Percentiles rank a stretch among this genome's conserved stretches.
Conservation (phyloP, 1,284 basidiomycete genomes). For the Rhodotorula sp. region DNA sequence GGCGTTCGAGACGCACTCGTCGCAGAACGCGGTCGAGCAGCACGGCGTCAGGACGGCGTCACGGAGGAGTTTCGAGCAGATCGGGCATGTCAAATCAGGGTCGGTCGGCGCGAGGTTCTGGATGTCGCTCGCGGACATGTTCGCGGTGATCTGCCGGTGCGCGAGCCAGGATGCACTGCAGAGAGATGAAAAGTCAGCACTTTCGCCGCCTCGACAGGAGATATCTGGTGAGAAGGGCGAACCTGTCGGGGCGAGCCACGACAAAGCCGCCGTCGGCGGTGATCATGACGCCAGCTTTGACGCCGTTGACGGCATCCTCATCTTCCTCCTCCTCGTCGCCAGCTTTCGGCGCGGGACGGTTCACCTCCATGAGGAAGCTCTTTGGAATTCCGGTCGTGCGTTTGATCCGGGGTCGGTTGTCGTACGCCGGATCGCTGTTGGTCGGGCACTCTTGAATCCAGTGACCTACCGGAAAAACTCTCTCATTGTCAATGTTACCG, state of each 20-base stretch:
- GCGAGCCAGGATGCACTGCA: slow-evolving; percentile 85
- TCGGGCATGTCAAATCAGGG: slow-evolving; percentile 71
- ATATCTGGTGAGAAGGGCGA: not conserved
- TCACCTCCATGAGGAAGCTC: slow-evolving; percentile 94
- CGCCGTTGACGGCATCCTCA: not conserved
- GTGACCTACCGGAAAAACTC: slow-evolving; percentile 64
- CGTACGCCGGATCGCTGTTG: slow-evolving; percentile 91
- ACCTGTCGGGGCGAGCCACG: slow-evolving; percentile 79
- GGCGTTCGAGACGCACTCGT: slow-evolving; percentile 89
- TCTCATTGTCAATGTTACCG: not conserved
- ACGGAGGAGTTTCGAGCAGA: slow-evolving; percentile 84
- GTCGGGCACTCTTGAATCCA: slow-evolving; percentile 99
- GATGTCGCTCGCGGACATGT: slow-evolving; percentile 77
- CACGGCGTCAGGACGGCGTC: slow-evolving; percentile 90
- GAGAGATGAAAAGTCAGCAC: not conserved
- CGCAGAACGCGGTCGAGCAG: slow-evolving; percentile 85
- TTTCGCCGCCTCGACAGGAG: too few relatives aligned
- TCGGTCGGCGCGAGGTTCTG: slow-evolving; percentile 77
- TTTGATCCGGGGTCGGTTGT: slow-evolving; percentile 92
- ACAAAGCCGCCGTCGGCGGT: slow-evolving; percentile 96
- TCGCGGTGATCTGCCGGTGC: slow-evolving; percentile 72
- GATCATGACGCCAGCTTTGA: slow-evolving; percentile 80
- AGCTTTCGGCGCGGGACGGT: slow-evolving; percentile 62
- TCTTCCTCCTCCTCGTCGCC: slow-evolving; percentile 23
- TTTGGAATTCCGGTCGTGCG: slow-evolving; percentile 91